Percentiles rank a stretch among this genome's conserved stretches.
Conservation (phyloP, 2,329 filamentous ascomycete species). For the Fusarium sp. region DNA sequence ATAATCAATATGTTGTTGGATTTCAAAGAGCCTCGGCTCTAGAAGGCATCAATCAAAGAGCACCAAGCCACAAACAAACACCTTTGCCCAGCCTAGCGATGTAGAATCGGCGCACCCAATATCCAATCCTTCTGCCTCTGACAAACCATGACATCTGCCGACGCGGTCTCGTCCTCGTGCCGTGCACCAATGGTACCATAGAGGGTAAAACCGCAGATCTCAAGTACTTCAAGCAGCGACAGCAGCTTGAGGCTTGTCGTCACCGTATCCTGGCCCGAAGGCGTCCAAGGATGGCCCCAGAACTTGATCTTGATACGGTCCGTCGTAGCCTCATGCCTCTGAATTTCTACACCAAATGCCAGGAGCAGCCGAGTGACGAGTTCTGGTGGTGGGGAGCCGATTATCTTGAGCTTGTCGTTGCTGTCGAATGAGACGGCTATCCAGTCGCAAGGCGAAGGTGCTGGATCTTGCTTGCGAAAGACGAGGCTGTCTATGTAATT, state of each 20-base stretch:
- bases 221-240: conserved; percentile 9
- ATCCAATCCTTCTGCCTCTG: conserved; percentile 25
- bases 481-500: conserved; percentile 8
- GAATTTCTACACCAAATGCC: conserved; percentile 5
- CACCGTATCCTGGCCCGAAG: neutral
- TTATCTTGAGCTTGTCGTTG: conserved; percentile 24
- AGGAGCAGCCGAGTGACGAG: conserved; percentile 3
- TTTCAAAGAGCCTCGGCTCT: neutral
- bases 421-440: conserved; percentile 24
- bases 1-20: neutral
- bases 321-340: neutral
- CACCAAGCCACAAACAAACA: neutral
- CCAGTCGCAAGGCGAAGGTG: conserved; percentile 19
- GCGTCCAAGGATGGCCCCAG: conserved; percentile 4
- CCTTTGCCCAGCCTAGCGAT: neutral
- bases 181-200: conserved; percentile 2
- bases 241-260: conserved; percentile 17
- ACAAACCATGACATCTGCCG: conserved; percentile 21
- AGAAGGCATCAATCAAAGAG: neutral
- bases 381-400: conserved; percentile 12
- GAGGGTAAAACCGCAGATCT: conserved; percentile 9
- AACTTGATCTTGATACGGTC: conserved; percentile 27
- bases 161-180: neutral
- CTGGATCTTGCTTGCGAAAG: conserved; percentile 27
- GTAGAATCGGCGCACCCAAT: conserved; percentile 25